phyloP scores from a whole-genome alignment of 306 rosid species.

The Acmispon strigosus region DNA sequence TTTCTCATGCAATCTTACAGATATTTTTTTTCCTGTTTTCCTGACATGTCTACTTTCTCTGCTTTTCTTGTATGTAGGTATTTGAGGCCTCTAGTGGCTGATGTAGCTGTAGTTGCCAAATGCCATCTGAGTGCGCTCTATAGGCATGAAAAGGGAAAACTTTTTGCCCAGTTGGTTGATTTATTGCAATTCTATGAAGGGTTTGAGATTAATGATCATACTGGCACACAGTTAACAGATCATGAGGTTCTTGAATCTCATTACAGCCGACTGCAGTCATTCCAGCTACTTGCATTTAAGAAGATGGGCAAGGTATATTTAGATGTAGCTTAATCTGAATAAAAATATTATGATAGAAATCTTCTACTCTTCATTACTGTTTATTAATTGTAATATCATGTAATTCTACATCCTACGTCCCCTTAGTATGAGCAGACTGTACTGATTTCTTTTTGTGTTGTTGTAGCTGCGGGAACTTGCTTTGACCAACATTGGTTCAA shows the following conservation, averaged over 20 bases:
- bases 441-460: conserved; percentile 17
- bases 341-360: neutral
- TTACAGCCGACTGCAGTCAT: conserved; percentile 75
- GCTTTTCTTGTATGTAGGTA: conserved; percentile 42
- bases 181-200: conserved; percentile 89
- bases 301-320: conserved; percentile 70
- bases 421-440: neutral
- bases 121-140: conserved; percentile 95
- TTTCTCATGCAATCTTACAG: neutral
- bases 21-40: neutral
- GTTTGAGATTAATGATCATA: conserved; percentile 94
- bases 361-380: neutral
- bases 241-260: conserved; percentile 92
- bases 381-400: neutral
- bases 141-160: conserved; percentile 86
- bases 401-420: neutral
- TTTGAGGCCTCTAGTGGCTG: conserved; percentile 93
- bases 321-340: neutral
- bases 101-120: conserved; percentile 94
- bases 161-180: conserved; percentile 92
- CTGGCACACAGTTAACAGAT: conserved; percentile 82
- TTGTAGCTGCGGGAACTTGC: conserved; percentile 82
- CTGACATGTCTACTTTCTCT: neutral
- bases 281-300: conserved; percentile 84
- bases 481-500: conserved; percentile 77